Base-by-base conservation (phyloP, 331 rosid species). In the Arachis monticola region DNA sequence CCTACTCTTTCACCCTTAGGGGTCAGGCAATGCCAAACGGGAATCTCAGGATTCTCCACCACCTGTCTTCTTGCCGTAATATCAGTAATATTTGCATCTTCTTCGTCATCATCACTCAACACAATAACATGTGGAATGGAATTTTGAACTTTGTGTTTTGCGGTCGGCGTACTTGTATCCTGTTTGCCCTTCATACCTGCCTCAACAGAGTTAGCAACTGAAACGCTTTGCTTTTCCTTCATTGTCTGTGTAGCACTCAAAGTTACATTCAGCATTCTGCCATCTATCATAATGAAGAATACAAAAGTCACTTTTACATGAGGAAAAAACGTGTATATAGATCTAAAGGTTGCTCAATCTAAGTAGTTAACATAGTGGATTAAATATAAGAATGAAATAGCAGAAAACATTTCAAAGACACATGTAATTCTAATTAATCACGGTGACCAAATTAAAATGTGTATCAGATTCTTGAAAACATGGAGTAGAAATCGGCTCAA, bases 1-100 rank as follows among this genome's bases (percentile, higher is more conserved):
- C 95, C 95, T 69, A 77, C 70, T 51, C 48, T 82, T 77, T 70
- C 82, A 53, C 92, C 92, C 71, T 41, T 60, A 44, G 91, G 83
- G 65, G 87, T 79, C 50, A 73, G n/a, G 79, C 85, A 80, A 60
- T 83, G 58, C 95, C 95, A 91, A n/a, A 75, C 27, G 40, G 81
- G 13, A 61, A 47, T 46, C 40, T 70, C 73, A 10, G 82, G 81
- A 73, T 48, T 78, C 75, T 88, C 89, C 17, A 8, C 61, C 3
- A n/a, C 60, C 51, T 66, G 66, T 66, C 52, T 51, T 62, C 31
- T 38, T 10, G 8, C 22, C 55, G 60, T 73, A 69, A 45, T 46
- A 50, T 35, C 48, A 45, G 35, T 60, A 38, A n/a, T 32, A 69
- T 46, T 48, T 2, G 13, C 32, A 45, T 80, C 80, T 41, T 46